phyloP scores from a whole-genome alignment of 805 yeast genomes.

The Lipomyces anomalus region DNA sequence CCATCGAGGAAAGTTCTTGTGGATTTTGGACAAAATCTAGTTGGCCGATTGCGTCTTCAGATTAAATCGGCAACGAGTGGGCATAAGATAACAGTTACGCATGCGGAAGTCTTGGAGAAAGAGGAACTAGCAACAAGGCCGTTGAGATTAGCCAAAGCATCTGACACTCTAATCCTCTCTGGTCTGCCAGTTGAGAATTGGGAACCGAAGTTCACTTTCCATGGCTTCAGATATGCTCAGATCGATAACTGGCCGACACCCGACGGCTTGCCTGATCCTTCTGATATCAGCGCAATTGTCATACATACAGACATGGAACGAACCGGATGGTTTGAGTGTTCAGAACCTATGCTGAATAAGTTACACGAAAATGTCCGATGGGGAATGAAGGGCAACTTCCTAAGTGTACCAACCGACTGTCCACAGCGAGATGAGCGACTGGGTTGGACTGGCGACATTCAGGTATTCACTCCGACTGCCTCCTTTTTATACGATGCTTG shows the following conservation, averaged over 20 bases:
- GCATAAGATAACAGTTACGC: too few relatives aligned
- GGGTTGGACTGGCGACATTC: conserved; percentile 32
- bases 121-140: conserved; percentile 30
- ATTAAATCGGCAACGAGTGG: conserved; percentile 22
- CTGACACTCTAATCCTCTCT: conserved; percentile 25
- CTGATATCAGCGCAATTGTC: conserved; percentile 17
- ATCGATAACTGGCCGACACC: conserved; percentile 26
- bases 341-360: conserved; percentile 20
- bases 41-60: conserved; percentile 26
- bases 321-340: conserved; percentile 26
- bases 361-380: conserved; percentile 24
- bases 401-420: conserved; percentile 30
- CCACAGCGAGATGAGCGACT: conserved; percentile 32
- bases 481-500: conserved; percentile 25
- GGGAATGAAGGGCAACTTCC: conserved; percentile 29
- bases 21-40: conserved; percentile 30
- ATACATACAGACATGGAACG: conserved; percentile 22
- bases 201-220: conserved; percentile 28
- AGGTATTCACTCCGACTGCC: conserved; percentile 29
- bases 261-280: conserved; percentile 22
- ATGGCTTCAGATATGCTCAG: conserved; percentile 29
- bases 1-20: conserved; percentile 26
- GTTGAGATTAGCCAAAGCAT: conserved; percentile 25
- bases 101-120: conserved; percentile 29
- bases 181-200: conserved; percentile 26